Evolutionary conservation across 2,329 filamentous ascomycete species (phyloP), one percentile per base, ranked within the genome.

Genomic region (Parasarocladium wereldwijsianum): DNA sequence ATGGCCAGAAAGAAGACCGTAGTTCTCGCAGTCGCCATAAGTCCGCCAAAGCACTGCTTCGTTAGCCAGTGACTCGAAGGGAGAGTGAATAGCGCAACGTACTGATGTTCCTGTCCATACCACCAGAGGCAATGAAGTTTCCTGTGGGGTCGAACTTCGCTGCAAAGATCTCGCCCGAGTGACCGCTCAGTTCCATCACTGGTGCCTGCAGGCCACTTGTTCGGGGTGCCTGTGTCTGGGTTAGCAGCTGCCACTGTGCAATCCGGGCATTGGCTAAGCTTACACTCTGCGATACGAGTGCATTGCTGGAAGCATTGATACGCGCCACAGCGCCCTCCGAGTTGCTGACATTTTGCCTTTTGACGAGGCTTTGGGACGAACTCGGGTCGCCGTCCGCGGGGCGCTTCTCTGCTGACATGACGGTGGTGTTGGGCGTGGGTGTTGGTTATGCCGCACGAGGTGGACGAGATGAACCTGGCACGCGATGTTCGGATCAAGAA

Each of bases 51-150:
- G 68, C 56, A 96, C 83, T 92, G 36, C 5, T 8, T 6, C 21
- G 1, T 15, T 14, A 26, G 47, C 27, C 46, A 43, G 28, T 15
- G 23, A 13, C 17, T 4, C 4, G 8, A 9, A 3, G 13, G 3
- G 8, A 5, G n/a, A 13, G 17, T 15, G 22, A 10, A 8, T 21
- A 4, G 6, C 2, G 12, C 5, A 15, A 58, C 77, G 34, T 60
- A 92, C 83, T 64, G 43, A 98, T 90, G 34, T 76, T 82, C 43
- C 86, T 71, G 50, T 98, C 90, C 82, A 94, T 93, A 9, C 84
- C 90, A 7, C 84, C 87, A 2, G 90, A 96, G 24, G 90, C 90
- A 43, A 96, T 90, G 39, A 84, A 66, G 38, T 85, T 78, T 24
- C 86, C 87, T 3, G 79, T 79, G 3, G 83, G 79, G 48, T 94